A percentile compares a stretch with the other conserved stretches of the same genome.
Conservation (phyloP, 257 asterid species). For the Solanum lycopersicoides region DNA sequence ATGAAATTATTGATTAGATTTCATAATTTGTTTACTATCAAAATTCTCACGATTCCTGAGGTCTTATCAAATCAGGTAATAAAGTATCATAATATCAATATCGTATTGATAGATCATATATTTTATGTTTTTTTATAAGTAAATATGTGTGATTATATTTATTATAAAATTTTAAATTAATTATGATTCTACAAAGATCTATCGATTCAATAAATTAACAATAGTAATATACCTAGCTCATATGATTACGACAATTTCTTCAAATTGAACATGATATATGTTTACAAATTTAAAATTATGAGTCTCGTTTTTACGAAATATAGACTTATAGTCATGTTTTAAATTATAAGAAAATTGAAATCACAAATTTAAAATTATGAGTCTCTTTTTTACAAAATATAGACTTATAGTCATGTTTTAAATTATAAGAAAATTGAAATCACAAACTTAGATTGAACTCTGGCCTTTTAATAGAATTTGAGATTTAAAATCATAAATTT, state of each 20-base stretch:
- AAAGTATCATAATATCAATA: neutral
- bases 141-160: neutral
- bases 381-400: too few relatives aligned
- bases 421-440: neutral
- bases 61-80: neutral
- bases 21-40: neutral
- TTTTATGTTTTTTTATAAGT: neutral
- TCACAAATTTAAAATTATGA: neutral
- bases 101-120: neutral
- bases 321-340: neutral
- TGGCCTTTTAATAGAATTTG: neutral
- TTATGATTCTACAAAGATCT: neutral
- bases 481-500: neutral
- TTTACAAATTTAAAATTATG: neutral
- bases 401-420: too few relatives aligned
- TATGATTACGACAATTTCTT: neutral
- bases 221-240: neutral
- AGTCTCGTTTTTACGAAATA: neutral
- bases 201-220: neutral
- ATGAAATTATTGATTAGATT: neutral
- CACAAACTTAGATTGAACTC: neutral
- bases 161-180: neutral
- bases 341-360: neutral
- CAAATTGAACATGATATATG: neutral
- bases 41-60: fast-evolving